These are phyloP conservation scores for cucumber (Cucumis sativus) DNA, from an alignment of 306 rosid species.

Conservation along the genomic window Cucumber_9930_V3 NC_026658.2:2814501-2815000, in stretches of 20 bases:
- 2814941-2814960: constrained; percentile 28
- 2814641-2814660: not conserved
- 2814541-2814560: too few species aligned
- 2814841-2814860: constrained; percentile 13
- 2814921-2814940: constrained; percentile 28
- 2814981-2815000: constrained; percentile 22
- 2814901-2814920: constrained; percentile 14
- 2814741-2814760: not conserved
- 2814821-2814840: not conserved
- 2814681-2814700: constrained; percentile 34
- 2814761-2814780: too few species aligned
- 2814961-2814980: constrained; percentile 36
- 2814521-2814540: too few species aligned
- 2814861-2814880: constrained; percentile 41
- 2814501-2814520: too few species aligned
- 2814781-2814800: not conserved
- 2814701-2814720: constrained; percentile 21
- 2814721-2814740: constrained; percentile 29
- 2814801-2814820: too few species aligned
- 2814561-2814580: not conserved
- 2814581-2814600: not conserved
- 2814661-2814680: not conserved
- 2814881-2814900: constrained; percentile 17
- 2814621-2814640: not conserved
- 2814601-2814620: not conserved